These are phyloP conservation scores for Fraxinus anomala DNA, from an alignment of 257 asterid species.

Conservation along the genomic window DNA sequence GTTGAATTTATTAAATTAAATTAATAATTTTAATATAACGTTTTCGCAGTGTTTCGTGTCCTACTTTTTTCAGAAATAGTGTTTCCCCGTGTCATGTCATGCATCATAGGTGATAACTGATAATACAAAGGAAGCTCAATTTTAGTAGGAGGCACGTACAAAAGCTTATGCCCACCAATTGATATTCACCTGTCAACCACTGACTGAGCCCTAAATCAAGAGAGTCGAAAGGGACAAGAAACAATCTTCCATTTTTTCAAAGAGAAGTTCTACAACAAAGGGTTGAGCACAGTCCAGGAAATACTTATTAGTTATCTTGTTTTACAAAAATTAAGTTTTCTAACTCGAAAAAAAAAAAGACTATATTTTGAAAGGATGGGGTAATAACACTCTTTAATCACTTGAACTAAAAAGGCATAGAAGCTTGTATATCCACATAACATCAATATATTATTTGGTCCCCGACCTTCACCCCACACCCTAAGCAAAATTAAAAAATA, in stretches of 20 bases:
- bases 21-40: too few species aligned
- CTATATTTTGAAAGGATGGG: not conserved
- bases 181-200: not conserved
- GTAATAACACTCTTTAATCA: not conserved
- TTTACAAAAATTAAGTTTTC: not conserved
- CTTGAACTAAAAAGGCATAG: not conserved
- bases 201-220: not conserved
- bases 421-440: not conserved
- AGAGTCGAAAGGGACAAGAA: not conserved
- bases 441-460: not conserved
- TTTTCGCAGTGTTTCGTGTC: too few species aligned
- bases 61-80: too few species aligned
- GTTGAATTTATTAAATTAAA: too few species aligned
- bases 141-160: not conserved
- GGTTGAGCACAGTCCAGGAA: not conserved
- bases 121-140: not conserved
- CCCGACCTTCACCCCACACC: not conserved
- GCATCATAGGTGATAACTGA: not conserved
- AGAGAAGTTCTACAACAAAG: not conserved
- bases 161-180: not conserved
- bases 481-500: not conserved
- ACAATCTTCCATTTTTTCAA: not conserved
- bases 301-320: not conserved
- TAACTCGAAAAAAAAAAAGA: not conserved
- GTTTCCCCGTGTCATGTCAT: too few species aligned